A percentile compares a stretch with the other conserved stretches of the same genome.
Evolutionary conservation across 2,329 filamentous ascomycete genomes (phyloP).

Genomic region (Venturia effusa): DNA sequence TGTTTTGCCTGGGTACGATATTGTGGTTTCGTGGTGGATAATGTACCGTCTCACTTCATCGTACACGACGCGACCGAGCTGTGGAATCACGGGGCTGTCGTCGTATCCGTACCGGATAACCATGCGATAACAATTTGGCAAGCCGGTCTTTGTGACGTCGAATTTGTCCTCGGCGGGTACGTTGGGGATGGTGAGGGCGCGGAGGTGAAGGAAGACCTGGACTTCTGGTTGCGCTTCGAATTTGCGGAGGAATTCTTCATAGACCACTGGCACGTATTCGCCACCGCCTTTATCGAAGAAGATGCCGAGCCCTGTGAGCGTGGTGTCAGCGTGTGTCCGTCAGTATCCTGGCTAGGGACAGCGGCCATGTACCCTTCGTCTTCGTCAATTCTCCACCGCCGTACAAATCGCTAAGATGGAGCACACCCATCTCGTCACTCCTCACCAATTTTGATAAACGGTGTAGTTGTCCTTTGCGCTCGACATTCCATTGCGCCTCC

Average conservation of each 20-base stretch:
- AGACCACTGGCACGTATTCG: constrained; percentile 52
- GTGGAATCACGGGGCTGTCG: constrained; percentile 57
- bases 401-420: background rate
- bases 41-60: constrained; percentile 31
- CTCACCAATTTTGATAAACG: background rate
- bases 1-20: no score
- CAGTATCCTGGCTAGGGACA: background rate
- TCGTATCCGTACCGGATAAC: constrained; percentile 62
- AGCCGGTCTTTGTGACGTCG: constrained; percentile 30
- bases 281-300: background rate
- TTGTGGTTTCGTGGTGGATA: background rate
- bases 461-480: constrained; percentile 24
- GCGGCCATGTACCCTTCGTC: background rate
- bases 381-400: background rate
- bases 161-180: constrained; percentile 39
- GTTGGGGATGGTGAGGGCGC: constrained; percentile 49
- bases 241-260: constrained; percentile 62
- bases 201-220: constrained; percentile 64
- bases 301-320: constrained; percentile 46
- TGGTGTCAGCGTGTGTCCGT: background rate
- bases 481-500: constrained; percentile 63
- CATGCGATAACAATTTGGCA: constrained; percentile 57
- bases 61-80: constrained; percentile 49
- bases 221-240: constrained; percentile 57
- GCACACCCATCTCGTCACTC: background rate